These are phyloP conservation scores for Brasilioporus rufonigricans DNA, from an alignment of 768 basidiomycete species.

Conservation along the genomic window DNA sequence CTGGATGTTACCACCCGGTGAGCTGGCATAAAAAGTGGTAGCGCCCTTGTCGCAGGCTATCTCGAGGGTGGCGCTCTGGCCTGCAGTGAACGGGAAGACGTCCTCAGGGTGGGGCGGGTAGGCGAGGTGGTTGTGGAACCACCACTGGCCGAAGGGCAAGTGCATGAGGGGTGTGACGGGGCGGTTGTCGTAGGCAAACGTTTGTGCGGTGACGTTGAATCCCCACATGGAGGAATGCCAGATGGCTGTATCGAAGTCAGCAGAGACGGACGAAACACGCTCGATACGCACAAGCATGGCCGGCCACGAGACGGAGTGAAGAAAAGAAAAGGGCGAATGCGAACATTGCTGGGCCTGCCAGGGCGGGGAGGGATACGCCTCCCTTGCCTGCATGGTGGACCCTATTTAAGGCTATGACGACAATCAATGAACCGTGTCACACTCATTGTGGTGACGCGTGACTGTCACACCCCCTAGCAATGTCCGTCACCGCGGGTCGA, in stretches of 20 bases:
- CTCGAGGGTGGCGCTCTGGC: constrained; percentile 50
- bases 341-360: constrained; percentile 24
- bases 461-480: constrained; percentile 3
- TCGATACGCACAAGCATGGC: constrained; percentile 18
- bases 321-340: background rate
- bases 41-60: constrained; percentile 60
- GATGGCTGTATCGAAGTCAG: constrained; percentile 35
- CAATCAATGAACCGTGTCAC: background rate
- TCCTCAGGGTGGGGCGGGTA: constrained; percentile 56
- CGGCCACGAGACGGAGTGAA: constrained; percentile 6
- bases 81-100: constrained; percentile 60
- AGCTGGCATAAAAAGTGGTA: constrained; percentile 54
- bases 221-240: constrained; percentile 63
- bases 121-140: constrained; percentile 63
- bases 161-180: constrained; percentile 43
- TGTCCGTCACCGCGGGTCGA: background rate
- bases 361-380: too few relatives aligned
- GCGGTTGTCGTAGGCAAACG: constrained; percentile 62
- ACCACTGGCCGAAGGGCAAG: constrained; percentile 45
- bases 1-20: constrained; percentile 52
- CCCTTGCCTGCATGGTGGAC: background rate
- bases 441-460: constrained; percentile 8
- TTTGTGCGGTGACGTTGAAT: constrained; percentile 59
- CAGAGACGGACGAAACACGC: background rate
- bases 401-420: background rate